A percentile compares a stretch with the other conserved stretches of the same genome.
Conservation (phyloP, 2,329 filamentous ascomycete genomes). For the Xylariaceae sp. region DNA sequence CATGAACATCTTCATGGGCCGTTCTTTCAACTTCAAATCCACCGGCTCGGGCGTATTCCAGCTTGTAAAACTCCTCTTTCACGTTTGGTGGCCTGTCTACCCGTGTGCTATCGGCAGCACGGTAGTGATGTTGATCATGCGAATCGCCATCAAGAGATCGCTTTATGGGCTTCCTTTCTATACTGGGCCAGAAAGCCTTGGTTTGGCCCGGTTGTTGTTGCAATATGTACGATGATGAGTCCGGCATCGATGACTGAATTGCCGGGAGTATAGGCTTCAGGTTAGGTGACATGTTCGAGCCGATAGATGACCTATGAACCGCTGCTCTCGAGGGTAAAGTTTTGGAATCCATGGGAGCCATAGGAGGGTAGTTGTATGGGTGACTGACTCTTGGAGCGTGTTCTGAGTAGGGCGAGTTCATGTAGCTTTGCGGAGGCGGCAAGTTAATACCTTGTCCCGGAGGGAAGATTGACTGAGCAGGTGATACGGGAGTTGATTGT, state of each 20-base stretch:
- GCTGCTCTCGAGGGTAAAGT: constrained; percentile 18
- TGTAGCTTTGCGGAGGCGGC: constrained; percentile 14
- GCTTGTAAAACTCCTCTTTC: no score
- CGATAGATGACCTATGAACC: constrained; percentile 21
- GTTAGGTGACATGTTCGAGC: constrained; percentile 22
- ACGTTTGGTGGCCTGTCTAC: no score
- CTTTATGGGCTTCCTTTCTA: no score
- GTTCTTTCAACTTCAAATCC: no score
- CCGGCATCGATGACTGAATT: constrained; percentile 21
- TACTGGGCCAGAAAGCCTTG: constrained; percentile 16
- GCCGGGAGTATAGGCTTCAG: constrained; percentile 22
- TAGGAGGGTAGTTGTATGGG: constrained; percentile 21
- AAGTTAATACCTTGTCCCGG: constrained; percentile 10
- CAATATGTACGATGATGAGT: constrained; percentile 21
- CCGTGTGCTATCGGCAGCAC: no score
- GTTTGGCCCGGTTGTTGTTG: constrained; percentile 17
- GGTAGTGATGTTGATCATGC: no score
- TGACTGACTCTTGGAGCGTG: constrained; percentile 23
- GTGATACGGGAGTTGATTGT: constrained; percentile 29
- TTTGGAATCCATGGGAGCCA: no score
- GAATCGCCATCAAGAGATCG: no score
- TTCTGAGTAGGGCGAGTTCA: constrained; percentile 16
- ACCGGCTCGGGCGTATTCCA: no score
- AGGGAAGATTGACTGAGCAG: constrained; percentile 26
- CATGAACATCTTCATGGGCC: no score